Evolutionary conservation across 352 stramenopile species (phyloP).

Genomic region (Pythium myriotylum): DNA sequence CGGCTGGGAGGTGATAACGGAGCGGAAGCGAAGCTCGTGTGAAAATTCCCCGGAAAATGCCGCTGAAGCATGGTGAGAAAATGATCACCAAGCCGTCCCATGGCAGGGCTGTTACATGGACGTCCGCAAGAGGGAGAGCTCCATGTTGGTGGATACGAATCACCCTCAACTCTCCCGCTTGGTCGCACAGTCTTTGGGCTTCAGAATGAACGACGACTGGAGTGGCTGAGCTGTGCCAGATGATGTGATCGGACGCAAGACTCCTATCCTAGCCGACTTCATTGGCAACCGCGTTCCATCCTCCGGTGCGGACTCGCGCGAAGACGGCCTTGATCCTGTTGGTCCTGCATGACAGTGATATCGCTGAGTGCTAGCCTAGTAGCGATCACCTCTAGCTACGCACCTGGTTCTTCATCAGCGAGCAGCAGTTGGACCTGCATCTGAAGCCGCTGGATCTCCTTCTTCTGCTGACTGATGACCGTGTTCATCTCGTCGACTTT

Average conservation of each 20-base stretch:
- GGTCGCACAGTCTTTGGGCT: constrained; percentile 21
- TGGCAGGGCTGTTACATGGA: too few relatives aligned
- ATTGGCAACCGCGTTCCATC: constrained; percentile 17
- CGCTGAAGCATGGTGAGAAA: too few relatives aligned
- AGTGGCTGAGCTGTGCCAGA: constrained; percentile 10
- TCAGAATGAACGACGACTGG: constrained; percentile 58
- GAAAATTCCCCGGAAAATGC: constrained; percentile 6
- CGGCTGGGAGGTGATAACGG: too few relatives aligned
- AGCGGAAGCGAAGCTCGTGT: neutral
- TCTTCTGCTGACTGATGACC: constrained; percentile 59
- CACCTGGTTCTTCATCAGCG: constrained; percentile 30
- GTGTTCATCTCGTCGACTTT: constrained; percentile 48
- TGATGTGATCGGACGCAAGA: constrained; percentile 14
- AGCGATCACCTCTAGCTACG: too few relatives aligned
- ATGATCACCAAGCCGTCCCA: too few relatives aligned
- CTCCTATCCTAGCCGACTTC: constrained; percentile 16
- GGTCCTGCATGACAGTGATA: too few relatives aligned
- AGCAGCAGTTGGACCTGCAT: constrained; percentile 68
- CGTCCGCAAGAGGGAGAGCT: too few relatives aligned
- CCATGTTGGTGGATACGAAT: too few relatives aligned
- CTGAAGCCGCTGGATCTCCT: constrained; percentile 72
- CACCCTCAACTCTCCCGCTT: too few relatives aligned
- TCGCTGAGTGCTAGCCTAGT: too few relatives aligned
- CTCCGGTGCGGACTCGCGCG: constrained; percentile 10
- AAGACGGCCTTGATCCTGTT: constrained; percentile 6